phyloP scores from a whole-genome alignment of 768 basidiomycete species.

The Antrodiella citrinella region DNA sequence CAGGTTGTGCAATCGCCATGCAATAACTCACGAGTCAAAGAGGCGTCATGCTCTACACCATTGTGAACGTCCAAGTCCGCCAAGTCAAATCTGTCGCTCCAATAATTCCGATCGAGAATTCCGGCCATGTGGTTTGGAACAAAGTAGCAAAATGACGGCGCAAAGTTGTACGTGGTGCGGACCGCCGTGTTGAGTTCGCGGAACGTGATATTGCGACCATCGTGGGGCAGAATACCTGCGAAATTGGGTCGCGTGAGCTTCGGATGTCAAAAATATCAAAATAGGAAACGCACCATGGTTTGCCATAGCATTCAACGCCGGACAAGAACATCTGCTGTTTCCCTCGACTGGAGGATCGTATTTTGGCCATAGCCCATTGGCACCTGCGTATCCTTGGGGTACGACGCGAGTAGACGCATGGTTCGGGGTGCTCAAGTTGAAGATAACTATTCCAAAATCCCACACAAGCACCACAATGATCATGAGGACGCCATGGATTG shows the following conservation, averaged over 20 bases:
- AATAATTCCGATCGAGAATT: conserved; percentile 49
- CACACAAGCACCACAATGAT: conserved; percentile 30
- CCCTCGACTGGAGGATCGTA: conserved; percentile 47
- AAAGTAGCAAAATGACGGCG: conserved; percentile 57
- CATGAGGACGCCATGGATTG: conserved; percentile 9
- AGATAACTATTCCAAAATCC: conserved; percentile 43
- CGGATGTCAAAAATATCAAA: background rate
- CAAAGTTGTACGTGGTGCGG: conserved; percentile 60
- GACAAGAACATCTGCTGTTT: conserved; percentile 68
- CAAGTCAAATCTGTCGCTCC: conserved; percentile 52
- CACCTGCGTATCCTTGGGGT: conserved; percentile 28
- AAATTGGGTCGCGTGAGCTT: background rate
- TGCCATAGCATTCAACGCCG: conserved; percentile 72
- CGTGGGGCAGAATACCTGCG: conserved; percentile 40
- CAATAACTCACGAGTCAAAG: conserved; percentile 42
- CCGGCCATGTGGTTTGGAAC: conserved; percentile 54
- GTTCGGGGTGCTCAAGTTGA: conserved; percentile 44
- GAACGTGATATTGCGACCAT: conserved; percentile 66
- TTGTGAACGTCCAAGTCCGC: conserved; percentile 66
- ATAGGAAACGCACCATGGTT: conserved; percentile 61
- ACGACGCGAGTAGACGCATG: conserved; percentile 23
- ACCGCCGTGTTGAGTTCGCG: conserved; percentile 31
- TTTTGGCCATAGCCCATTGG: conserved; percentile 61
- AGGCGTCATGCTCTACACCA: conserved; percentile 66
- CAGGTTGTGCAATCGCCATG: too few species aligned